Evolutionary conservation across 225 moss, liverwort and hornwort species (phyloP).

Genomic region (Physcomitrium patens): DNA sequence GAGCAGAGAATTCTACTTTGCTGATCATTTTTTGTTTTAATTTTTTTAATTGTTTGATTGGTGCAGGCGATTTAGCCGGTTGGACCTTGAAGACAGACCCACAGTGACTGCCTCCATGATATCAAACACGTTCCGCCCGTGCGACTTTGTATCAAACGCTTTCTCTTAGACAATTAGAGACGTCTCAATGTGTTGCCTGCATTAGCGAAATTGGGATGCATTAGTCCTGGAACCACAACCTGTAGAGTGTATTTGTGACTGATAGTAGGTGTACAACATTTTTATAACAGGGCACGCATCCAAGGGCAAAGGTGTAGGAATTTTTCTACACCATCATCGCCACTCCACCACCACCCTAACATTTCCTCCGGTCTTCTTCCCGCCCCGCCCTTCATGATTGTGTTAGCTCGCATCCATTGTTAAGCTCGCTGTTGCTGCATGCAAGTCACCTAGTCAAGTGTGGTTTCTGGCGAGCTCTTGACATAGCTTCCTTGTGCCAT

Average conservation of each 20-base stretch:
- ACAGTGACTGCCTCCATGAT: constrained; percentile 63
- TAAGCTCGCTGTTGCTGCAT: constrained; percentile 36
- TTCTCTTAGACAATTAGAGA: constrained; percentile 34
- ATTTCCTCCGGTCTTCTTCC: background rate
- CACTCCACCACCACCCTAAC: too few species aligned
- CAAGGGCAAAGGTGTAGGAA: constrained; percentile 46
- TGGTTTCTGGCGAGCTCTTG: constrained; percentile 39
- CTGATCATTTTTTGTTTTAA: background rate
- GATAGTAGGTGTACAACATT: constrained; percentile 52
- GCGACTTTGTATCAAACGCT: constrained; percentile 44
- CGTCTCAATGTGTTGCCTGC: constrained; percentile 32
- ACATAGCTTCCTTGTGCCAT: constrained; percentile 47
- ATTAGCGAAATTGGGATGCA: constrained; percentile 26
- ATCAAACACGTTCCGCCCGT: constrained; percentile 36
- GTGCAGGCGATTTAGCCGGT: constrained; percentile 66
- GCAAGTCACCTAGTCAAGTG: constrained; percentile 35
- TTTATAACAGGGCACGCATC: constrained; percentile 38
- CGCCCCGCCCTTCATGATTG: constrained; percentile 9
- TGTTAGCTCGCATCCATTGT: constrained; percentile 42
- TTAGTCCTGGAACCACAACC: constrained; percentile 38
- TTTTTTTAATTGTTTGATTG: background rate
- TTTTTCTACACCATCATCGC: too few species aligned
- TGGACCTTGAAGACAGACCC: constrained; percentile 71
- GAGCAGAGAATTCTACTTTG: background rate
- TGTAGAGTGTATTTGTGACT: constrained; percentile 45